Percentiles rank a stretch among this genome's conserved stretches.
These are phyloP conservation scores for Podila horticola DNA, from an alignment of 192 early-diverging fungal species.

Conservation along the genomic window DNA sequence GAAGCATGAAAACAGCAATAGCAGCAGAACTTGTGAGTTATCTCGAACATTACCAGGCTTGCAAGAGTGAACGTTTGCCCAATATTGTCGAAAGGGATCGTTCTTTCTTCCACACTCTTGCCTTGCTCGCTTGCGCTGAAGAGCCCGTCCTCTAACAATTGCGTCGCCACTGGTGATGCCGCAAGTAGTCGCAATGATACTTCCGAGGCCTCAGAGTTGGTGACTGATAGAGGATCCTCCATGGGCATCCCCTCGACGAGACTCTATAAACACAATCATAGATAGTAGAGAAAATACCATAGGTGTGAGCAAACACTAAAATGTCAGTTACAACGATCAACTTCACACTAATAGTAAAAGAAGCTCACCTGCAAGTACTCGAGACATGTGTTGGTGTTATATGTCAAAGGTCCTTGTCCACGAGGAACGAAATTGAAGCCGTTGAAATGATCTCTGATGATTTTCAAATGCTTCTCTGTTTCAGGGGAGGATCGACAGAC, in stretches of 20 bases:
- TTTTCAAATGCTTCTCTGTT: constrained; percentile 39
- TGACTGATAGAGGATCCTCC: constrained; percentile 32
- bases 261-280: constrained; percentile 20
- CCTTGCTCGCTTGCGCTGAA: constrained; percentile 21
- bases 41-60: constrained; percentile 25
- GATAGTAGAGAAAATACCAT: background rate
- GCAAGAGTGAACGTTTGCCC: constrained; percentile 18
- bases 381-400: constrained; percentile 46
- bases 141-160: constrained; percentile 21
- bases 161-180: constrained; percentile 31
- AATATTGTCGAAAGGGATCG: constrained; percentile 21
- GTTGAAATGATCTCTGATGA: constrained; percentile 39
- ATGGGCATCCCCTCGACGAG: constrained; percentile 12
- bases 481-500: constrained; percentile 18
- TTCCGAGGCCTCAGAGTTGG: constrained; percentile 32
- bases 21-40: background rate
- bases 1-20: constrained; percentile 19
- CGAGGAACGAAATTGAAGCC: constrained; percentile 38
- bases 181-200: constrained; percentile 24
- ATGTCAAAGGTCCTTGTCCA: constrained; percentile 26
- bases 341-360: constrained; percentile 8
- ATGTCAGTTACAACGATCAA: constrained; percentile 1
- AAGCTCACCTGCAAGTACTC: constrained; percentile 47
- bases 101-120: constrained; percentile 20
- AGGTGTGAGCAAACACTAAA: constrained; percentile 5